Conservation (phyloP, 2,329 filamentous ascomycete genomes). For the Hypoxylon sp. region DNA sequence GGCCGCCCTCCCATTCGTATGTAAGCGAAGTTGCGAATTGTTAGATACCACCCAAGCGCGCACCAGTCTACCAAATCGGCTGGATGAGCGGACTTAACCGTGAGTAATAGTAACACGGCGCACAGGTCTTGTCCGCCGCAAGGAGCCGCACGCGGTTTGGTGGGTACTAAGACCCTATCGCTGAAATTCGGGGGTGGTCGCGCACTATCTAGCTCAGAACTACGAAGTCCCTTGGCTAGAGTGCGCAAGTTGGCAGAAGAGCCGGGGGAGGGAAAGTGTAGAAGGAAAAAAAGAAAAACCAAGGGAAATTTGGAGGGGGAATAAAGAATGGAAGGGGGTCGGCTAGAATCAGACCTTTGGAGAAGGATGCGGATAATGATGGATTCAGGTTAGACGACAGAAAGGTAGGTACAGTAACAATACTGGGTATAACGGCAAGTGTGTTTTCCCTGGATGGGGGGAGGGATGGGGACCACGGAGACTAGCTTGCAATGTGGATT, state of each 20-base stretch:
- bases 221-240: slow-evolving; percentile 43
- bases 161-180: slow-evolving; percentile 43
- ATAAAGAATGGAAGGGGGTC: slow-evolving; percentile 47
- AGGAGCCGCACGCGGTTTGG: slow-evolving; percentile 44
- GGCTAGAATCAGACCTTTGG: slow-evolving; percentile 44
- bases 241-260: slow-evolving; percentile 44
- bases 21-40: slow-evolving; percentile 26
- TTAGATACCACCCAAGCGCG: slow-evolving; percentile 35
- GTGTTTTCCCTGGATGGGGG: slow-evolving; percentile 20
- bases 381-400: slow-evolving; percentile 43
- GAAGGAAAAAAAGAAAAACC: slow-evolving; percentile 20
- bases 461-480: slow-evolving; percentile 31
- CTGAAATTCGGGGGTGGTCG: slow-evolving; percentile 37
- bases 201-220: slow-evolving; percentile 42
- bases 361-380: slow-evolving; percentile 44
- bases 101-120: slow-evolving; percentile 38
- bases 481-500: slow-evolving; percentile 39
- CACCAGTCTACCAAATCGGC: slow-evolving; percentile 23
- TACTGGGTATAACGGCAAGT: slow-evolving; percentile 45
- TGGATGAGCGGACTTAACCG: slow-evolving; percentile 26
- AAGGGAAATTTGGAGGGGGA: slow-evolving; percentile 34
- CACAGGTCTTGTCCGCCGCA: slow-evolving; percentile 40
- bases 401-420: slow-evolving; percentile 40
- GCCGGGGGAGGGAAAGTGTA: slow-evolving; percentile 41
- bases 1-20: slow-evolving; percentile 41